Base-by-base conservation (phyloP, 1,139 yeast species). In the Zygosaccharomyces pseudobailii region DNA sequence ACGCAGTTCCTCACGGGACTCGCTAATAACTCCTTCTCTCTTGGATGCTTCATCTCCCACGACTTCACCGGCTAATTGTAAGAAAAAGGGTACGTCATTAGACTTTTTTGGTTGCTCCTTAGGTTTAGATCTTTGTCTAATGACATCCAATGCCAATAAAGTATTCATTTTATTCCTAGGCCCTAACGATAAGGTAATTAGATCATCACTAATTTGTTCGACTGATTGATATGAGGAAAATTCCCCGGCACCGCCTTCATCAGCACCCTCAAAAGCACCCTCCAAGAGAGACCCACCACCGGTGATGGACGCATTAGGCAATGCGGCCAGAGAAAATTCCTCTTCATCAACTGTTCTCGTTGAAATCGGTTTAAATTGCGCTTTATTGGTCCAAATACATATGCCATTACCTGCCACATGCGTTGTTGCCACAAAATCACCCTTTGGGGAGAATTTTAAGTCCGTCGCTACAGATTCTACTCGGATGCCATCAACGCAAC, bases 341-440 rank as follows among this genome's bases (percentile, higher is more conserved):
- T 77, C 80, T 55, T 86, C 95, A 44, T 84, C 84, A 30, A 92
- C 74, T 52, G 81, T 87, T 55, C 92, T 79, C 0, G 90, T 81
- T 0, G 95, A 81, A 25, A 84, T 70, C 1, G 75, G 66, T 53
- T 73, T 78, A 66, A 90, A 90, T 66, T 89, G 96, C 0, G 97
- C 82, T 59, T 84, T 76, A 65, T 90, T 88, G 3, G 96, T 85
- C 99, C 99, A 94, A 50, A 94, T 71, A 44, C 87, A 82, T 50
- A 94, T 82, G 28, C 98, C 98, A 52, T 87, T 86, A 10, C 95
- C 95, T 30, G 81, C 75, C 9, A 89, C 96, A 69, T 94, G 98
- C 0, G 96, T 76, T 0, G 98, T 90, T 2, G 97, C 98, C 50
- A 94, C 75, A 67, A 85, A 79, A 57, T 94, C 97, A 39, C 96